Conservation (phyloP, 2,329 filamentous ascomycete species). For the Sclerotinia trifoliorum region DNA sequence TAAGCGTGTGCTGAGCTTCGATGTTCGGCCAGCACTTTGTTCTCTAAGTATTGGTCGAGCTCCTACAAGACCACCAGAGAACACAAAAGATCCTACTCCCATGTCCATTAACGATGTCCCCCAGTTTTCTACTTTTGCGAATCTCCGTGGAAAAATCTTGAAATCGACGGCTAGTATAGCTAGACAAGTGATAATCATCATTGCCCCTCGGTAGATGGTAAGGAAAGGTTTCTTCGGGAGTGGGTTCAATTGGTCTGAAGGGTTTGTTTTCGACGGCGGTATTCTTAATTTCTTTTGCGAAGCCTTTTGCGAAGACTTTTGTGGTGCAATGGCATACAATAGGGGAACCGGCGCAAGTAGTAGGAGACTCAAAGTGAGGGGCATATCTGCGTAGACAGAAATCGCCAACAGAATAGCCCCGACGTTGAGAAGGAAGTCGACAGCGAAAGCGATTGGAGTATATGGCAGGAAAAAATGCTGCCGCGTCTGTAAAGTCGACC, state of each 20-base stretch:
- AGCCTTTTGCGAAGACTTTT: constrained; percentile 24
- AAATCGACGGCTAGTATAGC: constrained; percentile 98
- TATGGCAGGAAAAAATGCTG: constrained; percentile 82
- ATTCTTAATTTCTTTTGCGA: constrained; percentile 51
- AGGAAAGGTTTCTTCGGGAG: constrained; percentile 88
- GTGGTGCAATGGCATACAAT: constrained; percentile 53
- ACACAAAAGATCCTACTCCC: constrained; percentile 96
- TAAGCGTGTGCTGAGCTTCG: constrained; percentile 58
- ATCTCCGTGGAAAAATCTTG: constrained; percentile 84
- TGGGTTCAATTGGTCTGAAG: constrained; percentile 44
- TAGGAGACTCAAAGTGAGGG: constrained; percentile 71
- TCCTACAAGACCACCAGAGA: constrained; percentile 87
- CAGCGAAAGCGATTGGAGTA: constrained; percentile 61
- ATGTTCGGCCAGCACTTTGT: constrained; percentile 50
- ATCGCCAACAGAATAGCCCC: constrained; percentile 77
- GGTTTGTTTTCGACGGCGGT: constrained; percentile 44
- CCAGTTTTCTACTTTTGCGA: constrained; percentile 99
- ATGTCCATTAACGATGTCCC: constrained; percentile 98
- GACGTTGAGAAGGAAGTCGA: constrained; percentile 88
- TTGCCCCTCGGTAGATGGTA: constrained; percentile 83
- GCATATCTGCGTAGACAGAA: constrained; percentile 76
- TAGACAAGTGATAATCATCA: constrained; percentile 87
- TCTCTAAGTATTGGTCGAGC: constrained; percentile 77
- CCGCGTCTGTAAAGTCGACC: constrained; percentile 83
- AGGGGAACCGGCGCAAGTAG: constrained; percentile 67